Evolutionary conservation across 495 filamentous ascomycete genomes (phyloP).

Genomic region (Penicillium atrosanguineum): DNA sequence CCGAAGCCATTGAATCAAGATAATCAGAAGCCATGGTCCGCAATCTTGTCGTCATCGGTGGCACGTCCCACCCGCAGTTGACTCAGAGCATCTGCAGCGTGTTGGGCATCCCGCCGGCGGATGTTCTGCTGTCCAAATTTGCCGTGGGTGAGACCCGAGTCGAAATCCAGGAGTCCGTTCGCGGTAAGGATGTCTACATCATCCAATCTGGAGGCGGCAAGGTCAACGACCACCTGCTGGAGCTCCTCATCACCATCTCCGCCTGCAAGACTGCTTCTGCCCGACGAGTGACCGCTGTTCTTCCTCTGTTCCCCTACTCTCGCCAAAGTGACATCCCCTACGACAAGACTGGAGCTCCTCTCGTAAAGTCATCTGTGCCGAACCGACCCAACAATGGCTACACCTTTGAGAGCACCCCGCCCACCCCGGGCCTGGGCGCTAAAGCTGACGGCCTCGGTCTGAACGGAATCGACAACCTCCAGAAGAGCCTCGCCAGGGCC

Average conservation of each 20-base stretch:
- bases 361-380: constrained; percentile 63
- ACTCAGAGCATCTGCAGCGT: constrained; percentile 80
- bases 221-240: constrained; percentile 94
- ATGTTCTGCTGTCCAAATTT: constrained; percentile 85
- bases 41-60: constrained; percentile 91
- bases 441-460: constrained; percentile 61
- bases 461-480: constrained; percentile 61
- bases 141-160: constrained; percentile 91
- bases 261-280: constrained; percentile 97
- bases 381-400: constrained; percentile 59
- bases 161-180: constrained; percentile 92
- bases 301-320: constrained; percentile 95
- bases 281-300: constrained; percentile 84
- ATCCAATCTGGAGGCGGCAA: constrained; percentile 86
- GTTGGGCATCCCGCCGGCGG: constrained; percentile 79
- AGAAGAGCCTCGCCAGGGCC: constrained; percentile 62
- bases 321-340: constrained; percentile 94
- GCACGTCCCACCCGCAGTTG: constrained; percentile 86
- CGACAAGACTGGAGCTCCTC: constrained; percentile 87
- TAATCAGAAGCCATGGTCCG: constrained; percentile 68
- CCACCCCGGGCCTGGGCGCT: constrained; percentile 72
- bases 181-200: constrained; percentile 97
- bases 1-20: constrained; percentile 4
- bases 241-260: constrained; percentile 92
- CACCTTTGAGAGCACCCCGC: constrained; percentile 89